Base-by-base conservation (phyloP, 2,329 filamentous ascomycete genomes). In the Fusarium musae region DNA sequence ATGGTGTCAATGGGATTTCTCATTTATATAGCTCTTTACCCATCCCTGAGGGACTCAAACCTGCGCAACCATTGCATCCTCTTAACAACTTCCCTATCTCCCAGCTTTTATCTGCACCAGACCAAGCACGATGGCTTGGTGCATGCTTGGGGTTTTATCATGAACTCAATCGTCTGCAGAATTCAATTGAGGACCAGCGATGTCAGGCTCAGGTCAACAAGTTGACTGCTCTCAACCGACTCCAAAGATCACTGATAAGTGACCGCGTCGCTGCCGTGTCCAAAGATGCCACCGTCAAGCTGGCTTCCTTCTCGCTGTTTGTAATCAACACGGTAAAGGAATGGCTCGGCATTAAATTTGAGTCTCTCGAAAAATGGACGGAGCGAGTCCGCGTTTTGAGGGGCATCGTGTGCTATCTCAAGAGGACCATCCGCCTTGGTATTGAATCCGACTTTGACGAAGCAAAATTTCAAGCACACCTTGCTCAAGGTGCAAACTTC, bases 381-480 rank as follows among this genome's bases (percentile, higher is more conserved):
- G 81, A 82, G 54, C 80, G 81, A 54, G 71, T 79, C 30, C 77
- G 74, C 21, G 72, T 83, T 19, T 70, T 84, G 9, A 79, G 80
- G 42, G 79, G 75, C 44, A 65, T 91, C 15, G 77, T 88, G 59
- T 86, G 87, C 65, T 90, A 87, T 74, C 87, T 91, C 82, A 84
- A 85, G 79, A 84, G 86, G 26, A 91, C 88, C 0, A 84, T 88
- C 63, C 73, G 77, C 2, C 82, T 90, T 37, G 82, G 87, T 3
- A 85, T 83, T 17, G 79, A 79, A 1, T 28, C 77, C 8, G 76
- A 79, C 1, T 92, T 92, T 72, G 88, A 92, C 63, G 90, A 92
- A 74, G 89, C 89, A 21, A 84, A 82, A 39, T 92, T 92, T 79
- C 90, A 91, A 77, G 90, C 90, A 34, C 90, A 92, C 77, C 80